Conservation (phyloP, 352 stramenopile genomes). For the Phytophthora hibernalis region DNA sequence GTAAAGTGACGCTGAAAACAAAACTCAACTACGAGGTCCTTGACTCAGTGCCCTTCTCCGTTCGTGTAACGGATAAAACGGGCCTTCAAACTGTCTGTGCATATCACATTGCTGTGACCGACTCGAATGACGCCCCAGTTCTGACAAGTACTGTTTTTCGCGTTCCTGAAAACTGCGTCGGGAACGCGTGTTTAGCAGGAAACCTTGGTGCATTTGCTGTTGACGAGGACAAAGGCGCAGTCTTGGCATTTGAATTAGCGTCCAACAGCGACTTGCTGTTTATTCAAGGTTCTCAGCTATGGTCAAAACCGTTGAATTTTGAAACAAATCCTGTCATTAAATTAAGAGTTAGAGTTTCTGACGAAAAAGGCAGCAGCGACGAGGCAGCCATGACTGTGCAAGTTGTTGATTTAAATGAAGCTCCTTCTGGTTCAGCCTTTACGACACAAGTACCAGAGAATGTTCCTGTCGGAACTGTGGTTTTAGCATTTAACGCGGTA, state of each 20-base stretch:
- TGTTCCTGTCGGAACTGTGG: conserved; percentile 32
- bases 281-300: conserved; percentile 29
- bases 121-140: conserved; percentile 56
- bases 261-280: conserved; percentile 13
- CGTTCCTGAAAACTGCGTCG: conserved; percentile 55
- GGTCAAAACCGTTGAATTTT: conserved; percentile 24
- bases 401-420: conserved; percentile 44
- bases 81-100: conserved; percentile 47
- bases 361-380: conserved; percentile 28
- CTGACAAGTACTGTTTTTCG: conserved; percentile 50
- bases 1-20: conserved; percentile 30
- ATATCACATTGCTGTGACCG: conserved; percentile 47
- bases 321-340: conserved; percentile 31
- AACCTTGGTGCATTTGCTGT: conserved; percentile 44
- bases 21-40: conserved; percentile 53
- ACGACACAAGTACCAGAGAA: conserved; percentile 46
- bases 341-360: conserved; percentile 30
- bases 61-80: conserved; percentile 54
- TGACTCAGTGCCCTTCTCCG: conserved; percentile 43
- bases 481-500: conserved; percentile 24
- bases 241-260: conserved; percentile 40
- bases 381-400: conserved; percentile 29
- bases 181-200: conserved; percentile 51
- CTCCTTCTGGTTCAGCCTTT: conserved; percentile 36
- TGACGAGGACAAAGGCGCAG: conserved; percentile 53